Evolutionary conservation across 169 alveolate species (phyloP), one percentile per base, ranked within the genome.

Genomic region (Plasmodium vinckei): DNA sequence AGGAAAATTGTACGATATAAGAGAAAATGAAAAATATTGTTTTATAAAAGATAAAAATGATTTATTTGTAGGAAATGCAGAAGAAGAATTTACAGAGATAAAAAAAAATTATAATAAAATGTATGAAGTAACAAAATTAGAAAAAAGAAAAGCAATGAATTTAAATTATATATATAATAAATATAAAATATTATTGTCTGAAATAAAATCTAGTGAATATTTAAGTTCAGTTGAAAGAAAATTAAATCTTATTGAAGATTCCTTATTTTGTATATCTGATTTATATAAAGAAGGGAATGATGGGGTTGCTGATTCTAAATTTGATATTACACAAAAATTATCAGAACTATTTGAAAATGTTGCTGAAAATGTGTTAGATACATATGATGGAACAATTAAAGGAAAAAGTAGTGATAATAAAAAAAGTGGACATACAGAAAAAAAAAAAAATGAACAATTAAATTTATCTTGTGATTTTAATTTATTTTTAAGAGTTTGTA

Each of bases 131-230:
- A 46, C n/a, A 3, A 65, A 42, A 25, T 17, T 70, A 39, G 84
- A 65, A 56, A 56, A 60, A 10, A 68, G 23, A 17, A 53, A 39
- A 69, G 4, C 19, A 57, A 69, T 33, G 44, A 77, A 70, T 23
- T 57, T 60, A 17, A 86, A 72, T 56, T 57, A 53, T 23, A 64
- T 86, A 1, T 86, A 86, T 53, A 69, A 86, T 47, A 86, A 86
- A 27, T 86, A 86, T 72, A 86, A 86, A 25, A 69, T 86, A 23
- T 59, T 86, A n/a, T n/a, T 65, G 5, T 46, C 49, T 10, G 87
- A 68, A 15, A 69, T 86, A 7, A 59, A 86, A 54, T 86, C 87
- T 19, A 87, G 73, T 25, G 91, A 86, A n/a, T 71, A 86, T 39
- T 23, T 86, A 13, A 63, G 57, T 25, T 13, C 72, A 2, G 23